phyloP scores from a whole-genome alignment of 2,329 filamentous ascomycete species.

The Fusarium liriodendri region DNA sequence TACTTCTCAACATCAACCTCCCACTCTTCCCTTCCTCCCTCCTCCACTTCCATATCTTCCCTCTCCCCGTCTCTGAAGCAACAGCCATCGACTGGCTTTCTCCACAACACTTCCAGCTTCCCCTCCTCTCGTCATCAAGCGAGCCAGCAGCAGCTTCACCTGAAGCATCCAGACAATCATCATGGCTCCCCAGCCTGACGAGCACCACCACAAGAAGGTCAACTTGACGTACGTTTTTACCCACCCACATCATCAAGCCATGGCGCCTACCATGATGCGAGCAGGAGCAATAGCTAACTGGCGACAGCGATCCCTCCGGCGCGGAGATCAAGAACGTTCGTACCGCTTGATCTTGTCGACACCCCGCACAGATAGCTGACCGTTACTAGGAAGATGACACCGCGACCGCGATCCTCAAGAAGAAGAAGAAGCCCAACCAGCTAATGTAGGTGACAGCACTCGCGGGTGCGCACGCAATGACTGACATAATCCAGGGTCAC shows the following conservation, averaged over 20 bases:
- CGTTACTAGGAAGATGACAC: conserved; percentile 81
- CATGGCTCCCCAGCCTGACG: conserved; percentile 76
- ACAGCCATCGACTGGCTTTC: conserved; percentile 37
- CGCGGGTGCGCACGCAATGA: conserved; percentile 17
- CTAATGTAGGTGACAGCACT: conserved; percentile 77
- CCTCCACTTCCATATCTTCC: neutral
- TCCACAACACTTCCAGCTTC: conserved; percentile 29
- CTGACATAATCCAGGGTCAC: conserved; percentile 77
- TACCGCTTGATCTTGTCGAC: conserved; percentile 39
- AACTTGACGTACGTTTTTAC: conserved; percentile 76
- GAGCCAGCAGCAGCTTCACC: conserved; percentile 41
- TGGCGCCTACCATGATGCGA: neutral
- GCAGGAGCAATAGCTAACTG: conserved; percentile 50
- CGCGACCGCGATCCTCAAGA: conserved; percentile 97
- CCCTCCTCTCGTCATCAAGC: conserved; percentile 40
- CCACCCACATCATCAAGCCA: neutral
- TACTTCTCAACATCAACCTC: conserved; percentile 28
- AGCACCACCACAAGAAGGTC: conserved; percentile 77
- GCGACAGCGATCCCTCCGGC: conserved; percentile 83
- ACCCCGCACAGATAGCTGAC: conserved; percentile 49
- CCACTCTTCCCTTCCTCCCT: conserved; percentile 1
- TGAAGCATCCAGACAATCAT: conserved; percentile 54
- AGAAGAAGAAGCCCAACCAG: conserved; percentile 99
- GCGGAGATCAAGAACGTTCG: conserved; percentile 86
- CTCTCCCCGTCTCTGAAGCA: conserved; percentile 7